Evolutionary conservation across 1,139 yeast species (phyloP), one percentile per base, ranked within the genome.

Genomic region (Tardiomyces digboiensis): DNA sequence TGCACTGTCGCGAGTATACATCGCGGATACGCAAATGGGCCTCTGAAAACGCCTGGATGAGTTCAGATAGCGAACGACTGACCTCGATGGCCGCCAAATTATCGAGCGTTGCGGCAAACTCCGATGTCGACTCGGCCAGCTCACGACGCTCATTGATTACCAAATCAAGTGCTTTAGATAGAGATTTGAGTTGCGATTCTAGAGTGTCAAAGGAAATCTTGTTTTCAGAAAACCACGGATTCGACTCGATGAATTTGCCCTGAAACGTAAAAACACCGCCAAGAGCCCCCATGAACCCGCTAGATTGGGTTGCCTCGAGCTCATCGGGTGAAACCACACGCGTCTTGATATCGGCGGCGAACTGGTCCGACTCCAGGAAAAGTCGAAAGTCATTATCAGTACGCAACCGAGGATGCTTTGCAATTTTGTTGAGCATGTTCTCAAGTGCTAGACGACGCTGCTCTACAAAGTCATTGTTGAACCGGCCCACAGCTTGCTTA

Each of bases 401-500:
- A 51, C 80, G 80, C 43, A 91, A 67, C 2, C 60, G 58, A 0
- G 78, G 71, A 48, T 76, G 78, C 40, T 65, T 65, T 10, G 83
- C 70, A 26, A 86, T 82, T 57, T 83, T 83, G 46, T 62, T 68
- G 48, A 91, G 71, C 99, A 91, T 93, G 52, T 75, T 78, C 58
- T 89, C 97, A 60, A 91, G 70, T n/a, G 93, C 87, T 37, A 80
- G 68, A 48, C 97, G 71, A 62, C 98, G 76, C 52, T 78, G 79
- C 60, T 89, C 97, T 44, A 91, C 80, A 57, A 91, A 88, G 56
- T 81, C 88, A 53, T 85, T 89, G 57, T 87, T 86, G 64, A 82
- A 83, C 51, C 95, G 71, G 2, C 96, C 97, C 47, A 89, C 82
- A 0, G 87, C 85, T 62, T 91, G 97, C 59, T 93, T 93, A 36